These are phyloP conservation scores for Astraeus odoratus DNA, from an alignment of 768 basidiomycete genomes.

Conservation along the genomic window DNA sequence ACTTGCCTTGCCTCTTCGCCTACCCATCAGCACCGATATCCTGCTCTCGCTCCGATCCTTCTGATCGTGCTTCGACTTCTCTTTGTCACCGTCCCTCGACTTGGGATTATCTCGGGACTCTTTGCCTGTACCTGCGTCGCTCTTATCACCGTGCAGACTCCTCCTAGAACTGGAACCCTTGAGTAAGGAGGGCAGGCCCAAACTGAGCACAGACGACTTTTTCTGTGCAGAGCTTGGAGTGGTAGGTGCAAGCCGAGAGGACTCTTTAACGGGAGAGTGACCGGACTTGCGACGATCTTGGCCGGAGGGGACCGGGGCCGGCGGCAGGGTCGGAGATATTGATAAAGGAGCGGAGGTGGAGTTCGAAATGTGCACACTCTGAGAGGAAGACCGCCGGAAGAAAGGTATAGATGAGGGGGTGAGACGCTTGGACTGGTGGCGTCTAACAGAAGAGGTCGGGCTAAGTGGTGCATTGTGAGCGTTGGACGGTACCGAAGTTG, in stretches of 20 bases:
- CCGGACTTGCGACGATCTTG: constrained; percentile 38
- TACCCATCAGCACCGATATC: constrained; percentile 80
- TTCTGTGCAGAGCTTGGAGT: constrained; percentile 59
- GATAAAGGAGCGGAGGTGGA: constrained; percentile 33
- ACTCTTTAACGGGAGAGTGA: constrained; percentile 48
- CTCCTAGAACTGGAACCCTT: constrained; percentile 74
- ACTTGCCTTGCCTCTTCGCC: constrained; percentile 86
- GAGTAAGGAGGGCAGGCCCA: constrained; percentile 75
- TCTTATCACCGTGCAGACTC: constrained; percentile 62
- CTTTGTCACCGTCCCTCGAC: constrained; percentile 38
- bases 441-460: constrained; percentile 62
- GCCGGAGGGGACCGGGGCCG: constrained; percentile 32
- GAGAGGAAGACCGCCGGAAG: constrained; percentile 86
- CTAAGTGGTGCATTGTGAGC: constrained; percentile 59
- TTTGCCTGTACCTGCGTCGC: constrained; percentile 29
- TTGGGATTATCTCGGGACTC: constrained; percentile 51
- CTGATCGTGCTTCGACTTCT: constrained; percentile 60
- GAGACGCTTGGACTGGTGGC: constrained; percentile 65
- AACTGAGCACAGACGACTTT: constrained; percentile 77
- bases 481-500: constrained; percentile 47
- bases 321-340: constrained; percentile 48
- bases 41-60: constrained; percentile 88
- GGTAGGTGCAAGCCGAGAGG: constrained; percentile 44
- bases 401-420: constrained; percentile 93
- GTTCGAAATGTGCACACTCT: constrained; percentile 69